Percentiles rank a stretch among this genome's conserved stretches.
These are phyloP conservation scores for Solanum habrochaites DNA, from an alignment of 257 asterid genomes.

Conservation along the genomic window DNA sequence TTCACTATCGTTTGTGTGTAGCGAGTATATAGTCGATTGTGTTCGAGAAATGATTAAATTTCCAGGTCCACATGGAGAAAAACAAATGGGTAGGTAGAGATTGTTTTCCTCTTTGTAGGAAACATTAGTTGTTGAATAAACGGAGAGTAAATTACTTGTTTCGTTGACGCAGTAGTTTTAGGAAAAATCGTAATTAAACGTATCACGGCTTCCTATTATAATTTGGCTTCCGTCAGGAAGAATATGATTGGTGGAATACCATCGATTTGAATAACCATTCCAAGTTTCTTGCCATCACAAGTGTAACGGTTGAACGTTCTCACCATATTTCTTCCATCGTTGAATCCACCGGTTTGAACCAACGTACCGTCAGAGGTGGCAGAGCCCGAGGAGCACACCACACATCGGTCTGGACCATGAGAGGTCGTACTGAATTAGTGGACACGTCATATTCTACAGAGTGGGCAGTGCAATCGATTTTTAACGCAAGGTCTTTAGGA, in stretches of 20 bases:
- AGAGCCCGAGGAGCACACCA: constrained; percentile 55
- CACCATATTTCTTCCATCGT: constrained; percentile 6
- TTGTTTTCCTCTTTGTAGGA: constrained; percentile 9
- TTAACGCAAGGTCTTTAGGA: constrained; percentile 3
- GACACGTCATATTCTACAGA: constrained; percentile 39
- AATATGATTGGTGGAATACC: constrained; percentile 17
- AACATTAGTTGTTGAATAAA: constrained; percentile 13
- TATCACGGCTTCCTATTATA: constrained; percentile 8
- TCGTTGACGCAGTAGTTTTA: neutral
- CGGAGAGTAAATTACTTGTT: neutral
- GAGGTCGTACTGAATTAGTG: constrained; percentile 24
- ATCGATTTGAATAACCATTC: constrained; percentile 1
- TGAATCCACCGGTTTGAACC: constrained; percentile 38
- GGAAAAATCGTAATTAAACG: constrained; percentile 14
- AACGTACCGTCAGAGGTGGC: constrained; percentile 22
- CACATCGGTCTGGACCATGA: constrained; percentile 27
- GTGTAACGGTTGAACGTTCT: neutral
- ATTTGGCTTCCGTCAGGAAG: constrained; percentile 13
- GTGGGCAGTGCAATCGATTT: constrained; percentile 42
- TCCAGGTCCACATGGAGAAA: constrained; percentile 12
- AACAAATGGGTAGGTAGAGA: constrained; percentile 19
- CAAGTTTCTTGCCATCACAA: constrained; percentile 18
- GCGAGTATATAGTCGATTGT: constrained; percentile 16
- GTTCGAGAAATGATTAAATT: neutral
- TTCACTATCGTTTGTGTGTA: neutral